phyloP scores from a whole-genome alignment of 345 rosid species.

The Brassica incana region DNA sequence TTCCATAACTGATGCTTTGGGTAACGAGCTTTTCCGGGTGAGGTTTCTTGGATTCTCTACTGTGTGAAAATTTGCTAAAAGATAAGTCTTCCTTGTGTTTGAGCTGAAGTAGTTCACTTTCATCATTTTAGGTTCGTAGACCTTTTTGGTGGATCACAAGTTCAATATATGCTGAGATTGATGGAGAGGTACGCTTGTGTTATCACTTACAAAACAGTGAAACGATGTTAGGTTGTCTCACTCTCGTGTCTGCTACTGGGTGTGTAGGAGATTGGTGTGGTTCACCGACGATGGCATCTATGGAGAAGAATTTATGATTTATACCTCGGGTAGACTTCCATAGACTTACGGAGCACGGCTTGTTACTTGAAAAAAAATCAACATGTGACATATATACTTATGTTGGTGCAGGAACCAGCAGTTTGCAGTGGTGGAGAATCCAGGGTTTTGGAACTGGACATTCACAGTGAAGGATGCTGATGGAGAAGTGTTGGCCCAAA shows the following conservation, averaged over 20 bases:
- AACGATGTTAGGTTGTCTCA: background rate
- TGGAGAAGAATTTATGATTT: conserved; percentile 96
- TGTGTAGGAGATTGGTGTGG: conserved; percentile 84
- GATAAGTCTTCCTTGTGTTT: conserved; percentile 22
- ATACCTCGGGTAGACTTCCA: conserved; percentile 68
- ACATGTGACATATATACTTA: background rate
- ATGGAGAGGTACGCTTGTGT: conserved; percentile 63
- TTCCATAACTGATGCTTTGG: conserved; percentile 66
- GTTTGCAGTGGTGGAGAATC: conserved; percentile 91
- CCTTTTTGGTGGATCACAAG: conserved; percentile 98
- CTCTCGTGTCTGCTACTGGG: conserved; percentile 21
- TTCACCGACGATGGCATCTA: conserved; percentile 93
- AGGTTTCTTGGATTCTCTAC: conserved; percentile 35
- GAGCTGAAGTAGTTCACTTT: conserved; percentile 35
- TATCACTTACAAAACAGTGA: background rate
- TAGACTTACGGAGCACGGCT: no score
- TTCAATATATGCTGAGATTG: conserved; percentile 88
- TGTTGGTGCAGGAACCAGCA: conserved; percentile 65
- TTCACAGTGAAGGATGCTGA: conserved; percentile 83
- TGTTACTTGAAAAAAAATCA: no score
- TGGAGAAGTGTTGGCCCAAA: conserved; percentile 74
- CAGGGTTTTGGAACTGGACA: conserved; percentile 99
- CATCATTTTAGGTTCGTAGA: conserved; percentile 70
- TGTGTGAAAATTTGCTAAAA: conserved; percentile 3
- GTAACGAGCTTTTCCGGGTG: conserved; percentile 82